Base-by-base conservation (phyloP, 75 land plant genomes). In the Adiantum capillusveneris region DNA sequence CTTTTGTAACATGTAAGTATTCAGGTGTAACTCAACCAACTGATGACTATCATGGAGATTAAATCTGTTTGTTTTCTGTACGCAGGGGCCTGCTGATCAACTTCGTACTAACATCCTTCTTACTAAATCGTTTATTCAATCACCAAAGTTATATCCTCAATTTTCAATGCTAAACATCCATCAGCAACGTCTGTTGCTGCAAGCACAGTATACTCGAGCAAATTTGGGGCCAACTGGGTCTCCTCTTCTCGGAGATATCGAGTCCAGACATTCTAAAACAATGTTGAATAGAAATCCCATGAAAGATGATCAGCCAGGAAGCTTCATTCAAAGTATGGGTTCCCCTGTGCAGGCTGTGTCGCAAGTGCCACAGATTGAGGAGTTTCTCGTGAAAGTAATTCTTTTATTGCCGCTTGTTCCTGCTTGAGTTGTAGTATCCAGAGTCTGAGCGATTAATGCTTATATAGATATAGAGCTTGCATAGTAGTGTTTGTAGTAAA, bases 61-160 rank as follows among this genome's bases (percentile, higher is more conserved):
- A n/a, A n/a, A n/a, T n/a, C n/a, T n/a, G n/a, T n/a, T n/a, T n/a
- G n/a, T n/a, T 13, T 39, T 39, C 13, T 13, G 7, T 7, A 7
- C 13, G 42, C 13, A 89, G 98, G 97, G 97, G 21, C 59, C n/a
- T n/a, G n/a, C 84, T n/a, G 99, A 95, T 11, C 92, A 84, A 44
- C 64, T 87, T 29, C 92, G 99, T 25, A 60, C 98, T 14, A 84
- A 81, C 19, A 44, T 87, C 16, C 58, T 84, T 48, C 97, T 71
- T 63, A 70, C 66, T 50, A 90, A 95, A 52, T 62, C 91, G 28
- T 81, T 79, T 42, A 79, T 86, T 36, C 92, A 84, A 57, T 66
- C 86, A 19, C 78, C 90, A 34, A 86, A 79, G 44, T 78, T 75
- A 20, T 82, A 72, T 71, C 87, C 74, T 59, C 95, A 88, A 60